These are phyloP conservation scores for Coemansia sp. DNA, from an alignment of 192 early-diverging fungal genomes.

Conservation along the genomic window DNA sequence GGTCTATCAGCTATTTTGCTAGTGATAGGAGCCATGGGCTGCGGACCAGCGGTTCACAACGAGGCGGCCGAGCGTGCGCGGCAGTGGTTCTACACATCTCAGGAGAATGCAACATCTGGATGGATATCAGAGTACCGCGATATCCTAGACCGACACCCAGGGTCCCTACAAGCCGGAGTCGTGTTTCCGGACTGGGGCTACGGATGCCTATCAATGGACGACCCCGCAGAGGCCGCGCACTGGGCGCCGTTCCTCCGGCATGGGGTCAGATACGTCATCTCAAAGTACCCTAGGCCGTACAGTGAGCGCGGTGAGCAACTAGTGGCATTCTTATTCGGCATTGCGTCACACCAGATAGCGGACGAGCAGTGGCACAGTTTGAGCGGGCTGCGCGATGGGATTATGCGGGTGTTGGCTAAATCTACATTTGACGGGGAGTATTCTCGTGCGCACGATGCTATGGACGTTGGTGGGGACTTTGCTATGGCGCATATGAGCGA, in stretches of 20 bases:
- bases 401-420: conserved; percentile 45
- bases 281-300: conserved; percentile 26
- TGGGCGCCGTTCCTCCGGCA: conserved; percentile 55
- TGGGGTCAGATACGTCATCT: conserved; percentile 23
- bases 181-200: conserved; percentile 60
- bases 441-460: conserved; percentile 40
- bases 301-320: conserved; percentile 34
- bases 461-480: conserved; percentile 58
- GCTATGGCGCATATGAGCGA: conserved; percentile 53
- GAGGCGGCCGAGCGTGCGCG: conserved; percentile 55
- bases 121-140: conserved; percentile 16
- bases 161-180: conserved; percentile 43
- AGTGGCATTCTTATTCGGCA: conserved; percentile 48
- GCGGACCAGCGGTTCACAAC: conserved; percentile 57
- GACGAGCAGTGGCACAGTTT: conserved; percentile 59
- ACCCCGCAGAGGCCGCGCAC: conserved; percentile 51
- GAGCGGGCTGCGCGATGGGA: conserved; percentile 43
- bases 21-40: conserved; percentile 16
- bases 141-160: conserved; percentile 41
- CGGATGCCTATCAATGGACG: conserved; percentile 55
- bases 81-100: conserved; percentile 34
- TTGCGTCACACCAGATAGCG: conserved; percentile 53
- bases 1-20: background rate
- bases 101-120: background rate
- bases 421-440: conserved; percentile 52